phyloP scores from a whole-genome alignment of 192 early-diverging fungal genomes.

The Jimgerdemannia flammicorona region DNA sequence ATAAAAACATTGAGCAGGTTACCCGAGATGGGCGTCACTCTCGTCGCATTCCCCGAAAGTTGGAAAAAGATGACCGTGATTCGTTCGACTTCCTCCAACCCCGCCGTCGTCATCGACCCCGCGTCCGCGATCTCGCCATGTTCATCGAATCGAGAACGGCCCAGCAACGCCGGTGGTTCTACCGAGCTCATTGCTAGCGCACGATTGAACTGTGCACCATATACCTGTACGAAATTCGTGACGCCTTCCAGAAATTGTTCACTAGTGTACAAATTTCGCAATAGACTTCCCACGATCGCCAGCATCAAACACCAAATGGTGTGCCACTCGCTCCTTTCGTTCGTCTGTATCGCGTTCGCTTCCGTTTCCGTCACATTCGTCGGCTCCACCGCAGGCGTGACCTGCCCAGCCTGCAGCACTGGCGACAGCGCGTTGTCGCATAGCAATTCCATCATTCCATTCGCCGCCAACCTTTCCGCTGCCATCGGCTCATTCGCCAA shows the following conservation, averaged over 20 bases:
- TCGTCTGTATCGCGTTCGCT: no score
- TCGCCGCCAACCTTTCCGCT: conserved; percentile 25
- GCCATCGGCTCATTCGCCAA: conserved; percentile 38
- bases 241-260: no score
- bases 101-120: conserved; percentile 31
- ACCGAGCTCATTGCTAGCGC: conserved; percentile 21
- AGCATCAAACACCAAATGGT: no score
- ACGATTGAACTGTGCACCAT: conserved; percentile 13
- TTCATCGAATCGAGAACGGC: conserved; percentile 34
- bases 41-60: conserved; percentile 16
- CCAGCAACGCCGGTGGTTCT: conserved; percentile 18
- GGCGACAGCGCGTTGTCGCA: conserved; percentile 37
- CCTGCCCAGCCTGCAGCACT: conserved; percentile 26
- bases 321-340: no score
- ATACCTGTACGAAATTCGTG: no score
- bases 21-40: no score
- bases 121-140: conserved; percentile 42
- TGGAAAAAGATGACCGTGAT: conserved; percentile 49
- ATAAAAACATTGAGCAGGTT: no score
- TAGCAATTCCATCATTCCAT: conserved; percentile 37
- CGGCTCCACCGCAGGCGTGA: no score
- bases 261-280: no score
- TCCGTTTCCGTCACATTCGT: no score
- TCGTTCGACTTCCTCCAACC: conserved; percentile 47
- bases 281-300: no score